These are phyloP conservation scores for Fragilaria crotonensis DNA, from an alignment of 108 stramenopile genomes.

Conservation along the genomic window DNA sequence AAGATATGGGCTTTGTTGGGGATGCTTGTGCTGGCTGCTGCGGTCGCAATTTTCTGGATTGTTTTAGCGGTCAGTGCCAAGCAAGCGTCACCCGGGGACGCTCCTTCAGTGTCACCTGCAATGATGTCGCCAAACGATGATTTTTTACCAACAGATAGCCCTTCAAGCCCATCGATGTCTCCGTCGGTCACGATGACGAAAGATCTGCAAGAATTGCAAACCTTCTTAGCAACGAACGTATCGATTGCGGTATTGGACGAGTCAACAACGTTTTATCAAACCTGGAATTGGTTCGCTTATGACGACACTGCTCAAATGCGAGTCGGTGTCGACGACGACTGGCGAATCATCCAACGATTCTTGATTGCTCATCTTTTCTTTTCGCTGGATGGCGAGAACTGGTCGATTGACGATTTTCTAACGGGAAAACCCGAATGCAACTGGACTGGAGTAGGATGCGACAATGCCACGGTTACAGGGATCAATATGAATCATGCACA, in stretches of 20 bases:
- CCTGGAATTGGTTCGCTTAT: neutral
- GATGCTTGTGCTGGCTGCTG: too few relatives aligned
- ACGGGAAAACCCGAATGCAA: neutral
- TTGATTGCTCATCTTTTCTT: neutral
- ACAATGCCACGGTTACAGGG: neutral
- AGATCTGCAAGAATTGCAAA: neutral
- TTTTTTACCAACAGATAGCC: neutral
- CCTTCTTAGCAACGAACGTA: neutral
- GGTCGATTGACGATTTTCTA: neutral
- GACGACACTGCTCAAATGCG: neutral
- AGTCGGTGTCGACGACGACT: neutral
- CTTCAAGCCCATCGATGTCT: neutral
- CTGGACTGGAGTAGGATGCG: neutral
- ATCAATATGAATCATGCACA: neutral
- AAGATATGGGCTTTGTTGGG: too few relatives aligned
- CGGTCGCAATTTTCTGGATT: too few relatives aligned
- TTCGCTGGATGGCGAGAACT: neutral
- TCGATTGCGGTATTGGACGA: neutral
- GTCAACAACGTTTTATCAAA: neutral
- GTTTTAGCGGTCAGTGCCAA: too few relatives aligned
- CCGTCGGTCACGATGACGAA: neutral
- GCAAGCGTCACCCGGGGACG: too few relatives aligned
- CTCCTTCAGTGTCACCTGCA: too few relatives aligned
- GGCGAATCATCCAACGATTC: neutral
- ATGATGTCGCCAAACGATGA: too few relatives aligned